Evolutionary conservation across 2,329 filamentous ascomycete species (phyloP).

Genomic region (Monosporascus ibericus): DNA sequence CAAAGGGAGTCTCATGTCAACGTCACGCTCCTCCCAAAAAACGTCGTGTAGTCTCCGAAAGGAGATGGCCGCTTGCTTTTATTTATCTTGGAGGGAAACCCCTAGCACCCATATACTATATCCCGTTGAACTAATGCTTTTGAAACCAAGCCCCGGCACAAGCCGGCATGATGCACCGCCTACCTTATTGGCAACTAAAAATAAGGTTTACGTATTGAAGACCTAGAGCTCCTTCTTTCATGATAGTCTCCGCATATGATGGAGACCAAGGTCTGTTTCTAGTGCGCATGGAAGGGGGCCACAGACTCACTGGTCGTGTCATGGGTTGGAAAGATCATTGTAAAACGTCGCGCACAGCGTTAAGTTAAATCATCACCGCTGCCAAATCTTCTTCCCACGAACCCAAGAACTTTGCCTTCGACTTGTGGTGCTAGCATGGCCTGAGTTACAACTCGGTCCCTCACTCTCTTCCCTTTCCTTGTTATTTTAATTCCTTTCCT

Average conservation of each 20-base stretch:
- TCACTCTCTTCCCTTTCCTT: slow-evolving; percentile 12
- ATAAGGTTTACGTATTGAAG: not conserved
- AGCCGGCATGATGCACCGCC: not conserved
- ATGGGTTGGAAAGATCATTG: not conserved
- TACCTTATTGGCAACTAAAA: not conserved
- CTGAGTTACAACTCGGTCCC: slow-evolving; percentile 17
- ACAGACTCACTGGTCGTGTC: too few relatives aligned
- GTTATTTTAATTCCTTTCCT: slow-evolving; percentile 9
- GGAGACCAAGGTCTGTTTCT: not conserved
- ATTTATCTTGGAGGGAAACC: not conserved
- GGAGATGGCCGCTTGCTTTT: slow-evolving; percentile 1
- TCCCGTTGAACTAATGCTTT: not conserved
- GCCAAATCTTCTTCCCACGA: not conserved
- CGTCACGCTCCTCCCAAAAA: slow-evolving; percentile 10
- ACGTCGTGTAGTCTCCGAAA: slow-evolving; percentile 9
- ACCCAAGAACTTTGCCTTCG: slow-evolving; percentile 4
- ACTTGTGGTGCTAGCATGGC: slow-evolving; percentile 8
- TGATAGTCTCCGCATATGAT: not conserved
- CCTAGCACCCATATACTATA: not conserved
- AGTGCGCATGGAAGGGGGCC: too few relatives aligned
- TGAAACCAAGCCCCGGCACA: not conserved
- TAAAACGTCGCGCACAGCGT: not conserved
- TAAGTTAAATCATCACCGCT: not conserved
- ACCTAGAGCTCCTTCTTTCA: not conserved
- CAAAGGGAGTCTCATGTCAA: slow-evolving; percentile 13